These are phyloP conservation scores for Sporothrix phasma DNA, from an alignment of 2,329 filamentous ascomycete species.

Conservation along the genomic window DNA sequence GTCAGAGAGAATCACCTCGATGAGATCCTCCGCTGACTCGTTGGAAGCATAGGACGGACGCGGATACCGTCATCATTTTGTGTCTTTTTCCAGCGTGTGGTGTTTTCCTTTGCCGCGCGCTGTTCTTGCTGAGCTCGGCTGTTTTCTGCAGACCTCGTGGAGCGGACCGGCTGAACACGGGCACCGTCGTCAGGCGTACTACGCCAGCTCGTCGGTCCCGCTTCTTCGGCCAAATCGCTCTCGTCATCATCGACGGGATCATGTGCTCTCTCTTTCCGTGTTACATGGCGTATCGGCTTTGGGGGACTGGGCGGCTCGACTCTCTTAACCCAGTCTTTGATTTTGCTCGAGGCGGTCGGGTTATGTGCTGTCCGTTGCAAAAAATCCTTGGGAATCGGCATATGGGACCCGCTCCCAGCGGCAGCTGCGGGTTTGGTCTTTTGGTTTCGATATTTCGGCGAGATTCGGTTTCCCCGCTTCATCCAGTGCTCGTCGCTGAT, in stretches of 20 bases:
- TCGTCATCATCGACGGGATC: constrained; percentile 16
- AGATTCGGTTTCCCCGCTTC: constrained; percentile 42
- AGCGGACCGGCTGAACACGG: constrained; percentile 31
- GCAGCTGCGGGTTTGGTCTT: constrained; percentile 22
- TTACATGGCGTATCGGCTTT: constrained; percentile 23
- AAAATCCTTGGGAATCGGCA: constrained; percentile 50
- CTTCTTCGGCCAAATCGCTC: constrained; percentile 18
- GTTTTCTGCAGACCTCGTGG: constrained; percentile 13
- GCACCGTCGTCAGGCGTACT: constrained; percentile 24
- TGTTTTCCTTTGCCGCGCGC: neutral
- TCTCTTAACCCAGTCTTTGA: constrained; percentile 51
- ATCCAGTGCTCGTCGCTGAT: constrained; percentile 90
- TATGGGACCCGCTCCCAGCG: constrained; percentile 22
- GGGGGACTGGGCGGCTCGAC: constrained; percentile 39
- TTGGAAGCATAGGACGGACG: constrained; percentile 16
- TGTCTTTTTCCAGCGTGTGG: neutral
- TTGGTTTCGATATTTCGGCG: constrained; percentile 24
- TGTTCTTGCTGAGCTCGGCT: neutral
- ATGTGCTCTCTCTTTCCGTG: constrained; percentile 16
- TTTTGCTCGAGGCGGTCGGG: constrained; percentile 47
- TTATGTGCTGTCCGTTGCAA: constrained; percentile 43
- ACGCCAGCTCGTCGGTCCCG: constrained; percentile 18
- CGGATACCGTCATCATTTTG: constrained; percentile 24
- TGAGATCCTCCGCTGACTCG: neutral
- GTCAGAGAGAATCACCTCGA: neutral